Evolutionary conservation across 2,329 filamentous ascomycete species (phyloP).

Genomic region (Hypoxylon sp.): DNA sequence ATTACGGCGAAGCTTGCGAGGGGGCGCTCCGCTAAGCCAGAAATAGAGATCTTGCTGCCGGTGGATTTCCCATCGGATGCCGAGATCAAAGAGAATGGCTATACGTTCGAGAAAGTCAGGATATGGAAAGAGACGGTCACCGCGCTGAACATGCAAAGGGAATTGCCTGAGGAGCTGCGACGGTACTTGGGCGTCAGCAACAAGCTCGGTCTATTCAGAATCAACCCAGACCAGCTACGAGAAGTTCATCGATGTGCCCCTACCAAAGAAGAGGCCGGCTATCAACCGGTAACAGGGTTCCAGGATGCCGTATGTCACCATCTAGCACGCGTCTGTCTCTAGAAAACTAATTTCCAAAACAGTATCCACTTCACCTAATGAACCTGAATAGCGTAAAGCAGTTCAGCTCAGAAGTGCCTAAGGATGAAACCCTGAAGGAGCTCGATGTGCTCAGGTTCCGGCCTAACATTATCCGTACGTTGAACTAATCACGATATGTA

Average conservation of each 20-base stretch:
- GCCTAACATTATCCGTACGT: conserved; percentile 76
- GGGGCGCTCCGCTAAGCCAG: conserved; percentile 63
- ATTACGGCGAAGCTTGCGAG: conserved; percentile 64
- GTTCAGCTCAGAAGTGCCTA: conserved; percentile 68
- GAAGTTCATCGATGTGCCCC: conserved; percentile 73
- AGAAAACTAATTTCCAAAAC: conserved; percentile 15
- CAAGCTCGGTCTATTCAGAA: conserved; percentile 75
- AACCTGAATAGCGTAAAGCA: conserved; percentile 74
- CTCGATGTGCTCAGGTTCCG: conserved; percentile 75
- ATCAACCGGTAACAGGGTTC: conserved; percentile 62
- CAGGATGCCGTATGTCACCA: conserved; percentile 34
- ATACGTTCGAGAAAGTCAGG: conserved; percentile 69
- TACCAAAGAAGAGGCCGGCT: conserved; percentile 67
- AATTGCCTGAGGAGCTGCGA: conserved; percentile 72
- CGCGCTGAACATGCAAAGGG: conserved; percentile 68
- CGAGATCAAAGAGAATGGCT: conserved; percentile 70
- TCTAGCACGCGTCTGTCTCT: not conserved
- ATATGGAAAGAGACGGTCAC: conserved; percentile 72
- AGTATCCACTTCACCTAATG: conserved; percentile 78
- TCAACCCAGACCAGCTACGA: conserved; percentile 69
- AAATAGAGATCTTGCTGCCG: conserved; percentile 75
- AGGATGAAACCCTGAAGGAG: conserved; percentile 60
- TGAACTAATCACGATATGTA: too few species aligned
- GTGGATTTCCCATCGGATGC: conserved; percentile 69
- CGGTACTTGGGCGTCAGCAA: conserved; percentile 76